Conservation (phyloP, 768 basidiomycete species). For the Fistulinella prunicolor region DNA sequence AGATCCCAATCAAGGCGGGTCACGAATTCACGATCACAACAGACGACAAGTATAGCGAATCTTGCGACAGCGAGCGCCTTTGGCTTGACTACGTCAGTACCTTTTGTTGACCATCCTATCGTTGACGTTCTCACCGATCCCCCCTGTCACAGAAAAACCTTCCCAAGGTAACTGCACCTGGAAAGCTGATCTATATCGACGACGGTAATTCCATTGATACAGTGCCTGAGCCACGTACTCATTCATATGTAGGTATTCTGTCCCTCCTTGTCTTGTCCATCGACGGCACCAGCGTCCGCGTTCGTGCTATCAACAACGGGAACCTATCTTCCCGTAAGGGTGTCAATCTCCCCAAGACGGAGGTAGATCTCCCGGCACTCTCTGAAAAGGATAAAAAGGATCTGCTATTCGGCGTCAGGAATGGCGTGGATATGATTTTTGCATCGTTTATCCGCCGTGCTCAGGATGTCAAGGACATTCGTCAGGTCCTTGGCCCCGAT, state of each 20-base stretch:
- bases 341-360: conserved; percentile 97
- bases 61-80: conserved; percentile 79
- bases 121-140: conserved; percentile 1
- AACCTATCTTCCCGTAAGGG: conserved; percentile 95
- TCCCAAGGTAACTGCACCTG: conserved; percentile 93
- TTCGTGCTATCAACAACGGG: conserved; percentile 89
- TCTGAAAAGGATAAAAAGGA: conserved; percentile 99
- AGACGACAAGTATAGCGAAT: conserved; percentile 75
- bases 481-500: conserved; percentile 88
- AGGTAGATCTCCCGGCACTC: conserved; percentile 95
- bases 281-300: conserved; percentile 76
- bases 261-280: conserved; percentile 90
- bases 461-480: conserved; percentile 92
- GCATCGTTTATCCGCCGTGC: conserved; percentile 98
- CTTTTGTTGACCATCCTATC: neutral
- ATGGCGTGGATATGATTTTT: conserved; percentile 98
- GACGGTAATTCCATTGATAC: conserved; percentile 56
- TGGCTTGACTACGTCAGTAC: conserved; percentile 89
- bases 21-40: conserved; percentile 93
- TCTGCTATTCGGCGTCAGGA: conserved; percentile 91
- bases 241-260: conserved; percentile 55
- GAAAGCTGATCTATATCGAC: conserved; percentile 96
- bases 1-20: conserved; percentile 84
- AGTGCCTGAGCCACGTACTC: conserved; percentile 1
- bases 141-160: conserved; percentile 65